phyloP scores from a whole-genome alignment of 352 stramenopile species.

The Pythium insidiosum region DNA sequence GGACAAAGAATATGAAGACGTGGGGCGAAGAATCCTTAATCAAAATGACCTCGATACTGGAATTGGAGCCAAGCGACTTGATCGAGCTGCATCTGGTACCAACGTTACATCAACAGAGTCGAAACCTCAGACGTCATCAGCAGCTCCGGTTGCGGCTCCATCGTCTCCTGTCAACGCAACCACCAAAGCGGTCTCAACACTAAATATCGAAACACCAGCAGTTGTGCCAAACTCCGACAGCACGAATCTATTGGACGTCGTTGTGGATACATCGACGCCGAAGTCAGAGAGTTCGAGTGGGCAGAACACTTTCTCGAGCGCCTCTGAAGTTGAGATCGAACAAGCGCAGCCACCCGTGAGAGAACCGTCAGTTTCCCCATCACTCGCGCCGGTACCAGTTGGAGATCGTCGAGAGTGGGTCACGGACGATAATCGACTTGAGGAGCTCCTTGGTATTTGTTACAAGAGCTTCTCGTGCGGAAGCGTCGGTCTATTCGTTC shows the following conservation, averaged over 20 bases:
- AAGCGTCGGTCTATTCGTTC: conserved; percentile 69
- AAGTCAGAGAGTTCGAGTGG: neutral
- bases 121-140: conserved; percentile 1
- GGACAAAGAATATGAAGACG: conserved; percentile 74
- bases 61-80: conserved; percentile 6
- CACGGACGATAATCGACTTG: conserved; percentile 50
- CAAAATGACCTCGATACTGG: conserved; percentile 14
- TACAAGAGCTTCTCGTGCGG: conserved; percentile 75
- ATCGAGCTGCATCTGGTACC: no score
- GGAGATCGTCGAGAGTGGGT: conserved; percentile 36
- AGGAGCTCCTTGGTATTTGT: conserved; percentile 73
- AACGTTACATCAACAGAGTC: no score
- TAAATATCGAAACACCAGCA: no score
- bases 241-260: no score
- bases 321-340: no score
- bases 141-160: conserved; percentile 1
- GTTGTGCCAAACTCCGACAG: no score
- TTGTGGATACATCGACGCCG: conserved; percentile 22
- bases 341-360: no score
- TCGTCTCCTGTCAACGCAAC: neutral
- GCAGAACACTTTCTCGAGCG: conserved; percentile 7
- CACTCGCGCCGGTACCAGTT: no score
- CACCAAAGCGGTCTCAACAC: no score
- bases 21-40: conserved; percentile 61
- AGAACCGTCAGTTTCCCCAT: no score